These are phyloP conservation scores for Lobosporangium transversale DNA, from an alignment of 192 early-diverging fungal genomes.

Conservation along the genomic window DNA sequence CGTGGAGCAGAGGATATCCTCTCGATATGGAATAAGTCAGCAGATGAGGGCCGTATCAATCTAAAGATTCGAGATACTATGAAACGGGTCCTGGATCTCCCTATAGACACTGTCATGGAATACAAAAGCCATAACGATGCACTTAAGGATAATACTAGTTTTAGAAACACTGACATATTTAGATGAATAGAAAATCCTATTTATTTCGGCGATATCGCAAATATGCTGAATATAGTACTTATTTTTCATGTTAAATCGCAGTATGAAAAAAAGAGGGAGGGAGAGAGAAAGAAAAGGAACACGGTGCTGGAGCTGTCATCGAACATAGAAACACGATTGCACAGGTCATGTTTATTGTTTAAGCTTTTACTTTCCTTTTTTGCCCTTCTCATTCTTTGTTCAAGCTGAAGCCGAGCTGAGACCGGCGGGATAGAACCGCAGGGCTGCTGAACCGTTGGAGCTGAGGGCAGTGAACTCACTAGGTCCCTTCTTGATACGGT, in stretches of 20 bases:
- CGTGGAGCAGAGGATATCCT: constrained; percentile 93
- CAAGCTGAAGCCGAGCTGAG: constrained; percentile 9
- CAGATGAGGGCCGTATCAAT: constrained; percentile 84
- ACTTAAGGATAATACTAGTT: constrained; percentile 86
- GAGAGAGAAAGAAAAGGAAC: too few species aligned
- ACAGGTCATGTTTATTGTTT: too few species aligned
- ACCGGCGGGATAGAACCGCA: constrained; percentile 27
- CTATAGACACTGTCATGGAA: constrained; percentile 88
- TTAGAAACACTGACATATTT: constrained; percentile 84
- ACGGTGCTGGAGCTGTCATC: too few species aligned
- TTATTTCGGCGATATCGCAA: not conserved
- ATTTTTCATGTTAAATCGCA: too few species aligned
- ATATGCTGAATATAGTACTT: not conserved
- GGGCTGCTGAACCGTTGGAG: constrained; percentile 17
- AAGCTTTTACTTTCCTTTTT: too few species aligned
- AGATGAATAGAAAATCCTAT: constrained; percentile 51
- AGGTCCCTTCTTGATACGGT: constrained; percentile 11
- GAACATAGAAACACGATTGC: too few species aligned
- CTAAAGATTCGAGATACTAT: constrained; percentile 90
- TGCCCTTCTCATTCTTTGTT: too few species aligned
- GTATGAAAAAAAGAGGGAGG: too few species aligned
- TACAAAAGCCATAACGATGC: constrained; percentile 95
- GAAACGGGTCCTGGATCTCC: constrained; percentile 84
- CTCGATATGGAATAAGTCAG: constrained; percentile 92
- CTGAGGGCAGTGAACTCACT: constrained; percentile 24